Base-by-base conservation (phyloP, 2,329 filamentous ascomycete species). In the Botrytis cinerea region DNA sequence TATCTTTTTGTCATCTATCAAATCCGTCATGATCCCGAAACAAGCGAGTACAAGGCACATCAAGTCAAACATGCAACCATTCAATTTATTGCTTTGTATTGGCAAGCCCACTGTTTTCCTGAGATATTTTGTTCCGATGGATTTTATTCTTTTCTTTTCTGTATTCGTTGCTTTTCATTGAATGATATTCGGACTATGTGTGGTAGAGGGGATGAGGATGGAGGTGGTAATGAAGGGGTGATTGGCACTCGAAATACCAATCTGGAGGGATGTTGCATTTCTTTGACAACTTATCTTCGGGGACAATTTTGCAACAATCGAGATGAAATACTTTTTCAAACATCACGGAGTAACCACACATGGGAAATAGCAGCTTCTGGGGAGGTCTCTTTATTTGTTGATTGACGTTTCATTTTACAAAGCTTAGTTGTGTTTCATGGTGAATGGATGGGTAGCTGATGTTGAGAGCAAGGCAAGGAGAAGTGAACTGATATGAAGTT, bases 321-420 rank as follows among this genome's bases (percentile, higher is more conserved):
- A 72, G 57, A 73, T 71, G 63, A 59, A 45, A 59, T 68, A 48
- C 38, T 71, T 54, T 38, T 28, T 51, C n/a, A 12, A 4, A 28
- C 32, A 40, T 32, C 35, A 43, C 51, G 76, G 74, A 73, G 71
- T 74, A 45, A 40, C 75, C 63, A 75, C 77, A 76, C 71, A 73
- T 73, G 76, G 77, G 76, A 76, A 76, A 75, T 66, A 68, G 75
- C 79, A 75, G 79, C 78, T 79, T 78, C 78, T 79, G 79, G 79
- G 79, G 79, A 79, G 78, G 79, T 77, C 77, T 72, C 74, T 74
- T 78, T 67, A 51, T 74, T 76, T 45, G 28, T 48, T 38, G 45
- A 66, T 66, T 66, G 45, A n/a, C 63, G 22, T 67, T 67, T 67
- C 45, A 51, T 67, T 38, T 67, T 67, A 67, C 46, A 67, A 67